Base-by-base conservation (phyloP, 2,329 filamentous ascomycete species). In the Hymenoscyphus repandus region DNA sequence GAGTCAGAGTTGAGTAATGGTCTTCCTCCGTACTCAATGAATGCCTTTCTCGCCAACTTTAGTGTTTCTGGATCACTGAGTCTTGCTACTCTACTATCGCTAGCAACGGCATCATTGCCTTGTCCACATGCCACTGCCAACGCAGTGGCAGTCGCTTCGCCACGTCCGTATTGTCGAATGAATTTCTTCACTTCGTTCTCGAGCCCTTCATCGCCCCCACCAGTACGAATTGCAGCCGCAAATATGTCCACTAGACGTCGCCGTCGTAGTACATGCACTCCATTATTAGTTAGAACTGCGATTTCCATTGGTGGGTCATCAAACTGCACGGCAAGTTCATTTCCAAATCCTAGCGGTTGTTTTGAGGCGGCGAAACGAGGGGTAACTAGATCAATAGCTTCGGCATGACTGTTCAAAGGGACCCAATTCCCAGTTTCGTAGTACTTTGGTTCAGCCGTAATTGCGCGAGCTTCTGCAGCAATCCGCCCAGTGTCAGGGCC, bases 311-410 rank as follows among this genome's bases (percentile, higher is more conserved):
- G 79, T 0, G 83, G 75, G 53, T 88, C 78, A 63, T 99, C 93
- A 61, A 93, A 99, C 62, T 99, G 95, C n/a, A 95, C 86, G 1
- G 93, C 90, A 50, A 97, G 75, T 70, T 99, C 93, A 61, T 99
- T 99, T 10, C 92, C 91, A 62, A 96, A 97, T 0, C 91, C 92
- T 18, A 82, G 66, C 0, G 88, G 87, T 22, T 81, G 79, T 10
- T 71, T 72, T 0, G 83, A 77, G 9, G 87, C 86, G 13, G 82
- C 78, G 60, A 90, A 92, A 0, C 87, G 80, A 44, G 79, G 78
- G 1, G 86, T 88, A 27, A 90, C 81, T 11, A 90, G 70, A 2
- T 90, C 90, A 50, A 96, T 80, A 58, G 88, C 89, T 65, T 95
- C 85, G 6, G 86, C 83, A 32, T 78, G 78, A 62, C 88, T 82